phyloP scores from a whole-genome alignment of 768 basidiomycete species.

The Mycena crocata region DNA sequence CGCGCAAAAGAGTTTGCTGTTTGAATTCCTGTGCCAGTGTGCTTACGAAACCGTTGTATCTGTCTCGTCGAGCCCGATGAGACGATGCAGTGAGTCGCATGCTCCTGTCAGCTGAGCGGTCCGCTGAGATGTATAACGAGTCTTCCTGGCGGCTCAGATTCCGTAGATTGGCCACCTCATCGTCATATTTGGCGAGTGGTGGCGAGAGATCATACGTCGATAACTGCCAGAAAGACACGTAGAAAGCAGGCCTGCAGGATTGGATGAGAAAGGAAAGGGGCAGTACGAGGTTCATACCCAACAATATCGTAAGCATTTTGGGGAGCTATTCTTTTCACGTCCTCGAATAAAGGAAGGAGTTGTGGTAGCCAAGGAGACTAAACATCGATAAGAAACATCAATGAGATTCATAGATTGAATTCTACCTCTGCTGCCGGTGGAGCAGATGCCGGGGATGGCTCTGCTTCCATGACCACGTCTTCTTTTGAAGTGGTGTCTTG shows the following conservation, averaged over 20 bases:
- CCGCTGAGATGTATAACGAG: conserved; percentile 68
- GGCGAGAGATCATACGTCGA: conserved; percentile 90
- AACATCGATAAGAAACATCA: conserved; percentile 20
- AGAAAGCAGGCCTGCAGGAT: conserved; percentile 83
- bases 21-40: conserved; percentile 77
- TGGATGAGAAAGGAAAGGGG: conserved; percentile 14
- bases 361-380: conserved; percentile 87
- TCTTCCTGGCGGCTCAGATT: conserved; percentile 78
- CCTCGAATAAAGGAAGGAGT: conserved; percentile 77
- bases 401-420: neutral
- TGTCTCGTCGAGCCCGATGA: conserved; percentile 73
- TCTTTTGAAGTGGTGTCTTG: conserved; percentile 47
- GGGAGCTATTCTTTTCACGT: conserved; percentile 79
- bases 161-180: conserved; percentile 73
- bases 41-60: conserved; percentile 70
- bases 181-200: conserved; percentile 82
- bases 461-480: conserved; percentile 67
- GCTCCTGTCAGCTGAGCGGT: conserved; percentile 74
- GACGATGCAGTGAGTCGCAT: conserved; percentile 67
- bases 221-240: conserved; percentile 96
- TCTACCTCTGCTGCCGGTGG: conserved; percentile 52
- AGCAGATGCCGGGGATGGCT: conserved; percentile 42
- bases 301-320: conserved; percentile 71
- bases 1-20: conserved; percentile 77
- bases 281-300: conserved; percentile 57